Base-by-base conservation (phyloP, 1,284 basidiomycete genomes). In the Heterobasidion parviporum region DNA sequence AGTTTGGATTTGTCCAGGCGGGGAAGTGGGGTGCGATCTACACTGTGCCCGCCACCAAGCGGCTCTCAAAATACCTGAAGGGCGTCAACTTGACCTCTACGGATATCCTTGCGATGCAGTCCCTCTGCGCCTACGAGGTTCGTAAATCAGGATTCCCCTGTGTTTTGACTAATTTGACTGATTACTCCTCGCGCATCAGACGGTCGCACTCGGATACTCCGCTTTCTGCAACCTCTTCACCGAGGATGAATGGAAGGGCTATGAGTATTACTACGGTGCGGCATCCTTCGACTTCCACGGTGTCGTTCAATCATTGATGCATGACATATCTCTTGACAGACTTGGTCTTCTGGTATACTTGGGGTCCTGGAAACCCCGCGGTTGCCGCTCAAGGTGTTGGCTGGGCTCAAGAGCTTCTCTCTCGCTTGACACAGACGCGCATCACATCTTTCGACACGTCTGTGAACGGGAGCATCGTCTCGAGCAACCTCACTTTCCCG, bases 231-330 rank as follows among this genome's bases (percentile, higher is more conserved):
- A 71, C 12, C 66, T 86, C 5, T 87, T 87, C 67, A 87, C 82
- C 12, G 73, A 83, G 59, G 74, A 81, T 51, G 85, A 87, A 65
- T 87, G 83, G 82, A 73, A 77, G 58, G 79, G 80, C 0, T 87
- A 78, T 63, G 79, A 82, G 59, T 85, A 87, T 63, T 65, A 66
- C 20, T 63, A 64, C 26, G 77, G 74, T 78, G 46, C 15, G 32
- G 20, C 12, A 6, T 35, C 52, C 20, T 9, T 18, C 4, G 4
- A 8, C 6, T n/a, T 10, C 36, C 14, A 32, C 7, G 20, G 2
- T 33, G 16, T 20, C 33, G 32, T 35, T 36, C 44, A 12, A n/a
- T 10, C 49, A n/a, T 10, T 41, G 38, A n/a, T 41, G 38, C 4
- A 12, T 41, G 38, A 5, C 26, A 6, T 16, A 48, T 48, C 15